A percentile compares a stretch with the other conserved stretches of the same genome.
phyloP scores from a whole-genome alignment of 768 basidiomycete genomes.

The Termitomyces eurrhizus region DNA sequence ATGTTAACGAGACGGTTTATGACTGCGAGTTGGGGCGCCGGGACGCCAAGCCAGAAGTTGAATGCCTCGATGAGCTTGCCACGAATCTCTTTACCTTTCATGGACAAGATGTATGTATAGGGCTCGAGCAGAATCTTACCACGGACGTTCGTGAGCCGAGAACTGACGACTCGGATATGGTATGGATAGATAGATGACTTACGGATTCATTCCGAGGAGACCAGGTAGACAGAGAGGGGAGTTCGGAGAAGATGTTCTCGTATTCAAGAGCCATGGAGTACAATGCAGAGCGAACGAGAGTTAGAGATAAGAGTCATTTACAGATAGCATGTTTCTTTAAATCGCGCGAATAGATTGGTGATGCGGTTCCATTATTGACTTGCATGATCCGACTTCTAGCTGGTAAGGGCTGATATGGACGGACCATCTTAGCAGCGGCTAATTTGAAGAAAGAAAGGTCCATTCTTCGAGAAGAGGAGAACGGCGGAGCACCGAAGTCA shows the following conservation, averaged over 20 bases:
- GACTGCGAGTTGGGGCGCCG: slow-evolving; percentile 59
- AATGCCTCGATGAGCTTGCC: slow-evolving; percentile 87
- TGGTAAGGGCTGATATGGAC: background rate
- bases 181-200: background rate
- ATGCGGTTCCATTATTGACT: background rate
- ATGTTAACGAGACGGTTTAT: slow-evolving; percentile 86
- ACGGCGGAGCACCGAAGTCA: background rate
- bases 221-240: background rate
- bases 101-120: slow-evolving; percentile 74
- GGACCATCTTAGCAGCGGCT: too few species aligned
- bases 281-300: background rate
- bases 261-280: background rate
- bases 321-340: background rate
- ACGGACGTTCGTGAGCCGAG: background rate
- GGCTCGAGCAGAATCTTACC: slow-evolving; percentile 60
- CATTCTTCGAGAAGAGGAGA: background rate
- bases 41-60: slow-evolving; percentile 88
- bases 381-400: background rate
- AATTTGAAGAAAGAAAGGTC: background rate
- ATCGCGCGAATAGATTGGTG: background rate
- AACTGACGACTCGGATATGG: background rate
- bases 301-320: too few species aligned
- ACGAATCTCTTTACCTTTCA: slow-evolving; percentile 92
- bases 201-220: background rate
- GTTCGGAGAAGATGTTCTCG: background rate